Conservation (phyloP, 192 early-diverging fungal genomes). For the Mortierella alpina region DNA sequence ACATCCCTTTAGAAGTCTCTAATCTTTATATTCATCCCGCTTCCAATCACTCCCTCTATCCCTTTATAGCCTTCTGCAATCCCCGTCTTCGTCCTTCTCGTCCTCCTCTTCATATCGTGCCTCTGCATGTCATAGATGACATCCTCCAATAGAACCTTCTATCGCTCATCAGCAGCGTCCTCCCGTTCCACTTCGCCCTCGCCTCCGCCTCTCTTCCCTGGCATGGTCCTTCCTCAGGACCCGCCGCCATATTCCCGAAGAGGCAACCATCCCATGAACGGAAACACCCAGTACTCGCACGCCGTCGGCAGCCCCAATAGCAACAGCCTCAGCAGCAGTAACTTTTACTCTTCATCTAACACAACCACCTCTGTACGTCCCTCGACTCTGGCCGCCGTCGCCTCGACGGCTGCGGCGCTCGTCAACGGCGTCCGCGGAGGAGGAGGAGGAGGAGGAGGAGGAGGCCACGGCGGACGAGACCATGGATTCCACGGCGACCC, state of each 20-base stretch:
- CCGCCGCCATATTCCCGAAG: slow-evolving; percentile 50
- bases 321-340: slow-evolving; percentile 47
- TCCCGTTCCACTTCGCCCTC: slow-evolving; percentile 52
- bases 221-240: slow-evolving; percentile 52
- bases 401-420: slow-evolving; percentile 29
- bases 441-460: neutral
- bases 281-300: slow-evolving; percentile 4
- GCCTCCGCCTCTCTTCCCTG: slow-evolving; percentile 48
- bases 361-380: slow-evolving; percentile 36
- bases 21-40: neutral
- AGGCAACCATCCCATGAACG: slow-evolving; percentile 25
- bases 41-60: no score
- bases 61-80: no score
- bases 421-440: slow-evolving; percentile 29
- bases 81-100: neutral
- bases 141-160: slow-evolving; percentile 45
- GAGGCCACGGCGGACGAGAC: neutral
- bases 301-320: slow-evolving; percentile 18
- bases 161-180: slow-evolving; percentile 56
- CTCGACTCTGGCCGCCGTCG: slow-evolving; percentile 35
- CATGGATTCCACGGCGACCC: neutral
- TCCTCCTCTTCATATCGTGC: neutral
- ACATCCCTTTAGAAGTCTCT: no score
- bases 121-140: slow-evolving; percentile 51
- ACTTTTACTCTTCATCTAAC: slow-evolving; percentile 39